Evolutionary conservation across 2,329 filamentous ascomycete species (phyloP).

Genomic region (Biscogniauxia mediterranea): DNA sequence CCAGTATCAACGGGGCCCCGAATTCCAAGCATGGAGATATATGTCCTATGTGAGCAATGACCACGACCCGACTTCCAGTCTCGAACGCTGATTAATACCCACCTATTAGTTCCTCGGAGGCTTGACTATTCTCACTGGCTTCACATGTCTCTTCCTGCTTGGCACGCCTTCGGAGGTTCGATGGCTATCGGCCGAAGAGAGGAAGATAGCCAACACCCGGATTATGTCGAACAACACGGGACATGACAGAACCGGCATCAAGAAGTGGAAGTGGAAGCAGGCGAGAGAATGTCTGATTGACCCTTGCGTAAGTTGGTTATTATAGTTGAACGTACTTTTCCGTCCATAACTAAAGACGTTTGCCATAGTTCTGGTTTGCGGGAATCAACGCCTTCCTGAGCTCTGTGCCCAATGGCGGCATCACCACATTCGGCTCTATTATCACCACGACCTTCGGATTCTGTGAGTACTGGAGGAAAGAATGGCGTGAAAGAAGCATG

Average conservation of each 20-base stretch:
- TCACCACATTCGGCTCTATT: slow-evolving; percentile 36
- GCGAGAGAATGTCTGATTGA: slow-evolving; percentile 35
- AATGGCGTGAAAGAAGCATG: not conserved
- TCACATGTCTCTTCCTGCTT: slow-evolving; percentile 34
- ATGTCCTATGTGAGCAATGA: slow-evolving; percentile 34
- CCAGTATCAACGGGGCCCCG: slow-evolving; percentile 26
- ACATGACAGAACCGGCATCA: slow-evolving; percentile 37
- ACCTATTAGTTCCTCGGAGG: slow-evolving; percentile 35
- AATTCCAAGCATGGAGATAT: slow-evolving; percentile 37
- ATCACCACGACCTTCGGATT: slow-evolving; percentile 37
- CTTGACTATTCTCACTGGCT: slow-evolving; percentile 34
- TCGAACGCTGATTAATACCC: not conserved
- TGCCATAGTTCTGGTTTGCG: slow-evolving; percentile 35
- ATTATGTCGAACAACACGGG: slow-evolving; percentile 38
- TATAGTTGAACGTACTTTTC: not conserved
- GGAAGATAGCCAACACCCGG: slow-evolving; percentile 36
- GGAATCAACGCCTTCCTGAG: slow-evolving; percentile 37
- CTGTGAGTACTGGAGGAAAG: slow-evolving; percentile 23
- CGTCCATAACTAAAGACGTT: not conserved
- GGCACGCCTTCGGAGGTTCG: slow-evolving; percentile 39
- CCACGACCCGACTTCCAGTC: not conserved
- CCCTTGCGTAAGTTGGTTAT: slow-evolving; percentile 28
- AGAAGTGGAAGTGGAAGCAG: slow-evolving; percentile 38
- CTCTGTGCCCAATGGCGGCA: slow-evolving; percentile 37
- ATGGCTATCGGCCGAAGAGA: slow-evolving; percentile 37